Evolutionary conservation across 2,329 filamentous ascomycete species (phyloP).

Genomic region (Diaporthe sp.): DNA sequence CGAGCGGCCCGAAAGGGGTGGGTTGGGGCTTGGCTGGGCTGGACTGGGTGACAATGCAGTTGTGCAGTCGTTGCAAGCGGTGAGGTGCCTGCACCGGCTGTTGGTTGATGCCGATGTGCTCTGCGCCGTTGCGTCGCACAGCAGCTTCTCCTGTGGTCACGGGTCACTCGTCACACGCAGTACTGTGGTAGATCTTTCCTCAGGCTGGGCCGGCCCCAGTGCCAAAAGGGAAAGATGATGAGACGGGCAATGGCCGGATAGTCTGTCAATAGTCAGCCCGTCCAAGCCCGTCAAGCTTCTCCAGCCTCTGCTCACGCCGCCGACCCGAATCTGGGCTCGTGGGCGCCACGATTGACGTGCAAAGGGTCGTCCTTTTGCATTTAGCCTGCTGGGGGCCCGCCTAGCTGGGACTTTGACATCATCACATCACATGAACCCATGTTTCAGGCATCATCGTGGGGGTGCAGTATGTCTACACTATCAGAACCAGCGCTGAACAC

Average conservation of each 20-base stretch:
- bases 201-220: constrained; percentile 12
- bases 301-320: not conserved
- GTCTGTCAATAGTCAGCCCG: not conserved
- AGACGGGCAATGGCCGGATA: not conserved
- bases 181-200: constrained; percentile 6
- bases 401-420: constrained; percentile 29
- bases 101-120: constrained; percentile 4
- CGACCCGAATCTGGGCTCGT: not conserved
- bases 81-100: constrained; percentile 27
- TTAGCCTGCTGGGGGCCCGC: constrained; percentile 30
- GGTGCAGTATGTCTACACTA: not conserved
- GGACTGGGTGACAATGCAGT: not conserved
- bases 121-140: constrained; percentile 23
- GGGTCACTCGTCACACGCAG: constrained; percentile 27
- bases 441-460: constrained; percentile 29
- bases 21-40: constrained; percentile 13
- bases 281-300: constrained; percentile 5
- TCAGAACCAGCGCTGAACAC: not conserved
- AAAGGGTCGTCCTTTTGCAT: constrained; percentile 26
- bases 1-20: not conserved
- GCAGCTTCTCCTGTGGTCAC: constrained; percentile 18
- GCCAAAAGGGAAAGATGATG: constrained; percentile 22
- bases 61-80: not conserved
- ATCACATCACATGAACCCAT: constrained; percentile 23
- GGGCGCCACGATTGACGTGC: constrained; percentile 3